Percentiles rank a stretch among this genome's conserved stretches.
Evolutionary conservation across 2,329 filamentous ascomycete genomes (phyloP).

Genomic region (Acrodontium crateriforme): DNA sequence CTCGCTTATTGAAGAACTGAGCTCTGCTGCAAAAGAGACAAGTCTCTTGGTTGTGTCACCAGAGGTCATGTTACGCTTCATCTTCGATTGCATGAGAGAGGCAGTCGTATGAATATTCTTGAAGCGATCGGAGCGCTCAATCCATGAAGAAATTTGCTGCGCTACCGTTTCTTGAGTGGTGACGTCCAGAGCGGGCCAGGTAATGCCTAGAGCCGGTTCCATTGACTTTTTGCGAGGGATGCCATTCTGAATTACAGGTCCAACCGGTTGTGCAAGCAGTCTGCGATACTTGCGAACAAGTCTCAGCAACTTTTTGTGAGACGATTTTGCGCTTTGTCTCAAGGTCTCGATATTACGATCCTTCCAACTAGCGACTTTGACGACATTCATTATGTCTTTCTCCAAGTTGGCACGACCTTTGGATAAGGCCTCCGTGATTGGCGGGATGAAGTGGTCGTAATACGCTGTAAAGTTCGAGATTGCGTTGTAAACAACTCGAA

Average conservation of each 20-base stretch:
- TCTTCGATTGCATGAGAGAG: constrained; percentile 47
- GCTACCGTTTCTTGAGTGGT: background rate
- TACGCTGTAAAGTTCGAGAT: constrained; percentile 65
- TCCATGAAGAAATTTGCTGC: constrained; percentile 19
- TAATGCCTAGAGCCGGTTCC: background rate
- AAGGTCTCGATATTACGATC: constrained; percentile 89
- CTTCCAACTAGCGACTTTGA: constrained; percentile 92
- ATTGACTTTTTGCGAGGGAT: constrained; percentile 4
- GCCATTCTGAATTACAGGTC: constrained; percentile 34
- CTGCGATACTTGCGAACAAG: constrained; percentile 80
- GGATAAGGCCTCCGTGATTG: constrained; percentile 50
- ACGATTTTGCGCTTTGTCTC: constrained; percentile 75
- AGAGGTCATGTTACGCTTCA: too few species aligned
- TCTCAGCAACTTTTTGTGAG: constrained; percentile 84
- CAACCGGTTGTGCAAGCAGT: constrained; percentile 63
- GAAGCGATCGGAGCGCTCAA: constrained; percentile 47
- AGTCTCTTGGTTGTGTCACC: constrained; percentile 31
- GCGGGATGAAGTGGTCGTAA: constrained; percentile 56
- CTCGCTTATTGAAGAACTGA: constrained; percentile 54
- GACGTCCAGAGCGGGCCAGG: background rate
- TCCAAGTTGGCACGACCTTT: constrained; percentile 64
- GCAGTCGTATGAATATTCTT: constrained; percentile 56
- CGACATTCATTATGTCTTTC: constrained; percentile 83
- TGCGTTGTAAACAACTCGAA: constrained; percentile 48
- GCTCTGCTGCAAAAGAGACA: constrained; percentile 52